Percentiles rank a stretch among this genome's conserved stretches.
Conservation (phyloP, 768 basidiomycete species). For the Bullera alba region DNA sequence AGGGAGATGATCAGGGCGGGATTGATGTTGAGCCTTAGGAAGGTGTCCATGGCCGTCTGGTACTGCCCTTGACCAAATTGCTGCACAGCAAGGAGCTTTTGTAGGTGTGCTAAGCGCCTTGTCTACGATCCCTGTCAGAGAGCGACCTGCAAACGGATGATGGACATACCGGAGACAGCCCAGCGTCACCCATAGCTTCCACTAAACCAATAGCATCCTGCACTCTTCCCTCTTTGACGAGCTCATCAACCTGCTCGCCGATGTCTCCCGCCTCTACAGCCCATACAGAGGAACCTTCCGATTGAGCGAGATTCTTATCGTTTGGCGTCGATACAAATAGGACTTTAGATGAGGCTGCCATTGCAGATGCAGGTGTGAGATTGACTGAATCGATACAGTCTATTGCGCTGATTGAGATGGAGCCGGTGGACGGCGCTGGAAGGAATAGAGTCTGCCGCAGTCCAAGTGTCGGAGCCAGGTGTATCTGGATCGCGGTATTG, state of each 20-base stretch:
- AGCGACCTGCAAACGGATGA: not conserved
- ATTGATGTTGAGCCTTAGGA: constrained; percentile 80
- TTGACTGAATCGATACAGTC: constrained; percentile 37
- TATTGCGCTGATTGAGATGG: constrained; percentile 37
- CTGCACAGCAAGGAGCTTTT: constrained; percentile 68
- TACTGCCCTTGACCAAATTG: constrained; percentile 65
- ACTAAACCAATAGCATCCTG: constrained; percentile 72
- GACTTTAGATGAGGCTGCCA: constrained; percentile 14
- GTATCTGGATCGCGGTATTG: constrained; percentile 26
- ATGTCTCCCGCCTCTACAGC: constrained; percentile 63
- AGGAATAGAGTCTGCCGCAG: constrained; percentile 25
- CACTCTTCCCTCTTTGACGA: constrained; percentile 63
- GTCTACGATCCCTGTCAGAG: constrained; percentile 1
- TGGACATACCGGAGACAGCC: constrained; percentile 22
- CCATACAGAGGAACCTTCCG: constrained; percentile 77
- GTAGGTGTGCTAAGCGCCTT: constrained; percentile 51
- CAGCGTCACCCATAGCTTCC: constrained; percentile 58
- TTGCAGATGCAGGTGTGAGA: constrained; percentile 53
- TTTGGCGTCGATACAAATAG: constrained; percentile 59
- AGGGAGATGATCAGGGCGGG: constrained; percentile 89
- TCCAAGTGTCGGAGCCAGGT: constrained; percentile 29
- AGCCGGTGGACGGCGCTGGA: constrained; percentile 14
- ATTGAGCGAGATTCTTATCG: constrained; percentile 59
- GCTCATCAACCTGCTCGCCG: constrained; percentile 76
- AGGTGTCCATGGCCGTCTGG: constrained; percentile 73